These are phyloP conservation scores for Yamadazyma atmosphaerica DNA, from an alignment of 1,139 yeast genomes.

Conservation along the genomic window DNA sequence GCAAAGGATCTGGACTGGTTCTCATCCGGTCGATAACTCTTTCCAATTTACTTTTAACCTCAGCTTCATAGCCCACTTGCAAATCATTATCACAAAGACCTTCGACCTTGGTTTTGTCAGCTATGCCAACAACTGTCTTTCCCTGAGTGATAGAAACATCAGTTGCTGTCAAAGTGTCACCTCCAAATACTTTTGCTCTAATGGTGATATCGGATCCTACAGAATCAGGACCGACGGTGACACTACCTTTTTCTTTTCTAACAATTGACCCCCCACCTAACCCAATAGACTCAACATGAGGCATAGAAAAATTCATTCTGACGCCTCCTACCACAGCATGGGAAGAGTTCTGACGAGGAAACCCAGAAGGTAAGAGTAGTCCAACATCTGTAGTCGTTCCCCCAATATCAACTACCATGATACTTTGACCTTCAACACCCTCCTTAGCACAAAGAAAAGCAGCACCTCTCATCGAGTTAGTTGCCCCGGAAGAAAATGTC, in stretches of 20 bases:
- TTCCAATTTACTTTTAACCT: slow-evolving; percentile 28
- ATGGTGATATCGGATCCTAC: slow-evolving; percentile 35
- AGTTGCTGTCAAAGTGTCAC: slow-evolving; percentile 31
- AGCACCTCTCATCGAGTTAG: slow-evolving; percentile 49
- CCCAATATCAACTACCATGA: slow-evolving; percentile 42
- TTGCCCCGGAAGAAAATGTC: slow-evolving; percentile 46
- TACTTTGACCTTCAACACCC: slow-evolving; percentile 22
- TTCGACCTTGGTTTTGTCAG: slow-evolving; percentile 2
- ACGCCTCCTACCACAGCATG: slow-evolving; percentile 42
- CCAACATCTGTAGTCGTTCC: slow-evolving; percentile 50
- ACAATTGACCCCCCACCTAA: slow-evolving; percentile 48
- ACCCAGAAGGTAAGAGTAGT: slow-evolving; percentile 34
- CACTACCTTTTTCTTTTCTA: slow-evolving; percentile 17
- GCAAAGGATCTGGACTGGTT: slow-evolving; percentile 41
- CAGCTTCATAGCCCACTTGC: slow-evolving; percentile 15
- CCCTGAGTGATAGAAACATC: slow-evolving; percentile 30
- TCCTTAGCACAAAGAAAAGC: slow-evolving; percentile 35
- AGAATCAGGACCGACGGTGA: slow-evolving; percentile 43
- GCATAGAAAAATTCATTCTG: slow-evolving; percentile 44
- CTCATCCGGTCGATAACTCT: slow-evolving; percentile 38
- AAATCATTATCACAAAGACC: slow-evolving; percentile 4
- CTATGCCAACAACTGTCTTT: slow-evolving; percentile 3
- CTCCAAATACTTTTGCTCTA: slow-evolving; percentile 36
- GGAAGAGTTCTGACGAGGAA: slow-evolving; percentile 40
- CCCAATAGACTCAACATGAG: slow-evolving; percentile 32